Percentiles rank a stretch among this genome's conserved stretches.
phyloP scores from a whole-genome alignment of 2,329 filamentous ascomycete species.

The Aspergillus luchuensis region DNA sequence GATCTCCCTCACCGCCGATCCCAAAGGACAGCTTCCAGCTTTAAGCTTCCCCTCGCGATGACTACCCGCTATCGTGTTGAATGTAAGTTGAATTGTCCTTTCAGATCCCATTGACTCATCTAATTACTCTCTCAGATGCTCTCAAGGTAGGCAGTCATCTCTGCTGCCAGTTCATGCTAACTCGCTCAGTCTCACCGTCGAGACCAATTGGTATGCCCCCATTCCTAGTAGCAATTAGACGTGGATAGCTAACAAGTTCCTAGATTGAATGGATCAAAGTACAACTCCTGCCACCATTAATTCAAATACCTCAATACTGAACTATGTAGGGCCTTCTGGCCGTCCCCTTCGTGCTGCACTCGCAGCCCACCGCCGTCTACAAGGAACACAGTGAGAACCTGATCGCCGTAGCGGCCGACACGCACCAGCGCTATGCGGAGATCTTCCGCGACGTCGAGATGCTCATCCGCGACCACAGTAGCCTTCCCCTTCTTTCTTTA shows the following conservation, averaged over 20 bases:
- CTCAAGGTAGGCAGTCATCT: conserved; percentile 56
- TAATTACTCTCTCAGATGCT: conserved; percentile 54
- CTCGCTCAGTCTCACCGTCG: conserved; percentile 74
- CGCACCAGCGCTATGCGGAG: conserved; percentile 87
- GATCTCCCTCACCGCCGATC: not conserved
- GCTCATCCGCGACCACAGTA: conserved; percentile 90
- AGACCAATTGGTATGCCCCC: conserved; percentile 72
- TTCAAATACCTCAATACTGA: conserved; percentile 19
- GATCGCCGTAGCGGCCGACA: conserved; percentile 72
- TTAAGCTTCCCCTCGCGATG: conserved; percentile 33
- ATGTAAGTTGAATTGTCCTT: conserved; percentile 55
- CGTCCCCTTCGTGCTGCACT: conserved; percentile 94
- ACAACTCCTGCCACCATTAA: conserved; percentile 16
- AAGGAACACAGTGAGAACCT: conserved; percentile 67
- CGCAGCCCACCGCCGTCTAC: conserved; percentile 86
- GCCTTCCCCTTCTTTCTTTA: conserved; percentile 12
- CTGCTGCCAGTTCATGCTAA: not conserved
- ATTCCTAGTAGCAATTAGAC: conserved; percentile 1
- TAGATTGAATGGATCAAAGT: conserved; percentile 90
- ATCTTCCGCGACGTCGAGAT: conserved; percentile 92
- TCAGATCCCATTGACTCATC: not conserved
- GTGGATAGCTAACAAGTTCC: conserved; percentile 10
- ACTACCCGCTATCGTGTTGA: conserved; percentile 63
- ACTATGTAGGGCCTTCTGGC: conserved; percentile 68
- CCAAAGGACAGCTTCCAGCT: not conserved